phyloP scores from a whole-genome alignment of 1,284 basidiomycete species.

The Apiotrichum porosum region DNA sequence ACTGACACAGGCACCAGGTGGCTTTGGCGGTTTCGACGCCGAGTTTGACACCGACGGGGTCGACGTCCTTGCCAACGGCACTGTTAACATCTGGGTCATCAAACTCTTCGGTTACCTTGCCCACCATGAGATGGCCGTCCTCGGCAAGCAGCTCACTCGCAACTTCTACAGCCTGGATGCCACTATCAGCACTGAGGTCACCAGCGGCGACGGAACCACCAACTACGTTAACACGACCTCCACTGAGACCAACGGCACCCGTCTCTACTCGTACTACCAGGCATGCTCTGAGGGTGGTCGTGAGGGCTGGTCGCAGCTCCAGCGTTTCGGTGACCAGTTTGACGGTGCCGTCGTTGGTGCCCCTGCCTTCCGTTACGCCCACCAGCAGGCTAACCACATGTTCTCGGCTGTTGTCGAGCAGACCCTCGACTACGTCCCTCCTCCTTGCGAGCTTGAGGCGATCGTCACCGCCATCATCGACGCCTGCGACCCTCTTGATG shows the following conservation, averaged over 20 bases:
- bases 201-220: too few species aligned
- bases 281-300: constrained; percentile 36
- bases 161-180: constrained; percentile 5
- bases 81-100: constrained; percentile 4
- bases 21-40: constrained; percentile 1
- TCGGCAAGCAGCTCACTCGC: constrained; percentile 12
- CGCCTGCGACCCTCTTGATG: constrained; percentile 15
- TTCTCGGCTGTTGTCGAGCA: not conserved
- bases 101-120: constrained; percentile 8
- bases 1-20: not conserved
- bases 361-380: constrained; percentile 29
- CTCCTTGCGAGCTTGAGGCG: constrained; percentile 5
- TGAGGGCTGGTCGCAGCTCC: constrained; percentile 28
- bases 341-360: constrained; percentile 41
- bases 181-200: too few species aligned
- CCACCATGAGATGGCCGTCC: constrained; percentile 8
- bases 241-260: not conserved
- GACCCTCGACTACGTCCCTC: too few species aligned
- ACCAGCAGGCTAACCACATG: constrained; percentile 4
- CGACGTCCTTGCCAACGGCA: constrained; percentile 6
- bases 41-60: too few species aligned
- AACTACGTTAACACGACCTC: too few species aligned
- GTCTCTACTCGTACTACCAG: constrained; percentile 13
- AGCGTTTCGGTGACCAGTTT: constrained; percentile 33
- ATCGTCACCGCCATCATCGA: constrained; percentile 9